Base-by-base conservation (phyloP, 129 eudicot genomes). In the Flaveria bidentis region DNA sequence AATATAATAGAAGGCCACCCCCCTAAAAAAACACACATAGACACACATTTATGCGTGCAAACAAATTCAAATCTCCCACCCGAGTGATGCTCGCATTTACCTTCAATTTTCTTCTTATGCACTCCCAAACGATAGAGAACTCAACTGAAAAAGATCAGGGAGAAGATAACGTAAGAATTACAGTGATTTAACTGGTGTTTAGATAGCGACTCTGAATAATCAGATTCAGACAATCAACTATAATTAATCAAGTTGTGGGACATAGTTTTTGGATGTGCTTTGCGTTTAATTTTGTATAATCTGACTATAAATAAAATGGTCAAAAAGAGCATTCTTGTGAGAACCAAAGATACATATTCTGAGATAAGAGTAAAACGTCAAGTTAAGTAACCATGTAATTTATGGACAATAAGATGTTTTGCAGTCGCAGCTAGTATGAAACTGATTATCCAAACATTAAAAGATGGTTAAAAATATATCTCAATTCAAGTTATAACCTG, bases 401-500 rank as follows among this genome's bases (percentile, higher is more conserved):
- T 57, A 18, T 57, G 30, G 33, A 20, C 64, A 57, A 57, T 18
- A 57, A 56, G 6, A 9, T 22, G 64, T 57, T 18, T 57, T 57
- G 64, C 33, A 30, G 36, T 2, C 4, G 36, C 36, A 57, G 30
- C 64, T 57, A 20, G 30, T n/a, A 57, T 20, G 15, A 57, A 57
- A 57, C 5, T 13, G 7, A 57, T 20, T 57, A 57, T 57, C 64
- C 15, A 57, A 57, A 57, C 14, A 57, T 10, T 20, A 57, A 57
- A 81, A 22, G 56, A 10, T 9, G 50, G 13, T 17, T 61, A 76
- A 41, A 36, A 28, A 63, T 11, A 26, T 72, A 42, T 62, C 53
- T 55, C 23, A 71, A 71, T 8, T 47, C 63, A 45, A 79, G 74
- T n/a, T n/a, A n/a, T n/a, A n/a, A n/a, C 99, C 99, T 95, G 84